Base-by-base conservation (phyloP, 2,329 filamentous ascomycete species). In the Plenodomus biglobosus region DNA sequence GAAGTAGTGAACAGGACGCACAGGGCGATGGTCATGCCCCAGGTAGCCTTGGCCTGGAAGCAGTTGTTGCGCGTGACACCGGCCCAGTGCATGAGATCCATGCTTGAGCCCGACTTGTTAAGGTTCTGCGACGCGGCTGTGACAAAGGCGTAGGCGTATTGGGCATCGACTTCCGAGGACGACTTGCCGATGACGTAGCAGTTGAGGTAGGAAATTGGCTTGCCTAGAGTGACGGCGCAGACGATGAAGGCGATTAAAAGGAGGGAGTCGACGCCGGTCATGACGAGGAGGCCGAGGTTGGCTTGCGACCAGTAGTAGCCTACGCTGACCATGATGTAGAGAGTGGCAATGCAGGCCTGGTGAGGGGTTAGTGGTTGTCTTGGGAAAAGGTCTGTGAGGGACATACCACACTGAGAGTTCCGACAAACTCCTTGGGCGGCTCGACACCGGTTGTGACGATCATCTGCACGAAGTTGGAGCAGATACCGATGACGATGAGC, bases 231-330 rank as follows among this genome's bases (percentile, higher is more conserved):
- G 45, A 89, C 84, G 1, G 88, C 83, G 10, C 94, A 82, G 47
- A 92, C 85, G 52, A 91, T 85, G 58, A 90, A 82, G 15, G 89
- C 89, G 50, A 95, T 80, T 45, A 94, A 81, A 37, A 94, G 80
- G 30, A 85, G 69, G 3, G 78, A 70, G 71, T 96, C 92, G 42
- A 87, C 74, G 11, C 72, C 82, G 1, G 84, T 80, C 72, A 89
- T 78, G 46, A 92, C 80, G 53, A 91, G 85, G 4, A 90, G 87
- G 11, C 92, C 85, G 56, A 90, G 81, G 58, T 83, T 80, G 68
- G 92, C 88, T 61, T 85, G 79, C 73, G 90, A 92, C 58, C 92
- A 87, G 68, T 95, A 90, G 75, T 87, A 87, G 16, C 87, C 86
- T 61, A 95, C 85, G 61, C 81, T 80, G 59, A 79, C 68, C 32